phyloP scores from a whole-genome alignment of 2,329 filamentous ascomycete genomes.

The Neopestalotiopsis clavispora region DNA sequence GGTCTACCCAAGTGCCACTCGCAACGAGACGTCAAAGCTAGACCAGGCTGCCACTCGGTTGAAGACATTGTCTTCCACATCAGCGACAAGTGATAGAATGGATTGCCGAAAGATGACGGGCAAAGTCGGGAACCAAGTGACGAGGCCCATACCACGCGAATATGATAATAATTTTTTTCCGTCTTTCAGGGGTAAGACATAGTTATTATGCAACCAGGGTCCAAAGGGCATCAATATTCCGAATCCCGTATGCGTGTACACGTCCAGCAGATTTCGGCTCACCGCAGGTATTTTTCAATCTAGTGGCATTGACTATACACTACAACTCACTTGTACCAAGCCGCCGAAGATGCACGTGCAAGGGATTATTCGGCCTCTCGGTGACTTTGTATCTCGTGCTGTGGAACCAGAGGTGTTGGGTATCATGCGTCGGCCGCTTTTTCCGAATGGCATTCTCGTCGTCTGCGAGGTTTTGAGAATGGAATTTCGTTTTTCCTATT shows the following conservation, averaged over 20 bases:
- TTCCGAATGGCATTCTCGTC: neutral
- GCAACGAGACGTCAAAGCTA: no score
- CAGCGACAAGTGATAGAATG: neutral
- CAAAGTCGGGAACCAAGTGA: neutral
- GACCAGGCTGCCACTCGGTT: neutral
- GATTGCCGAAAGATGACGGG: neutral
- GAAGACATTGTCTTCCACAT: no score
- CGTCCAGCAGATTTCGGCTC: neutral
- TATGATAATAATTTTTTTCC: neutral
- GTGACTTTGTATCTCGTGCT: neutral
- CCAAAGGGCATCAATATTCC: neutral
- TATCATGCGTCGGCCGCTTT: neutral
- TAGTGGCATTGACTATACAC: neutral
- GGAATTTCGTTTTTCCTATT: neutral
- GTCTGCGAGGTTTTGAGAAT: neutral
- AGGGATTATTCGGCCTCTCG: neutral
- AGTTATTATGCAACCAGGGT: neutral
- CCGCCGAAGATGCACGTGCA: neutral
- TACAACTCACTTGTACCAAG: neutral
- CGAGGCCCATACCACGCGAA: no score
- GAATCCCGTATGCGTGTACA: neutral
- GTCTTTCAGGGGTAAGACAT: neutral
- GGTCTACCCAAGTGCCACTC: neutral
- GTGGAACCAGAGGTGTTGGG: neutral
- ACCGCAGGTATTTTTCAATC: neutral